A percentile compares a stretch with the other conserved stretches of the same genome.
These are phyloP conservation scores for Pneumocystis sp. DNA, from an alignment of 1,139 yeast species.

Conservation along the genomic window DNA sequence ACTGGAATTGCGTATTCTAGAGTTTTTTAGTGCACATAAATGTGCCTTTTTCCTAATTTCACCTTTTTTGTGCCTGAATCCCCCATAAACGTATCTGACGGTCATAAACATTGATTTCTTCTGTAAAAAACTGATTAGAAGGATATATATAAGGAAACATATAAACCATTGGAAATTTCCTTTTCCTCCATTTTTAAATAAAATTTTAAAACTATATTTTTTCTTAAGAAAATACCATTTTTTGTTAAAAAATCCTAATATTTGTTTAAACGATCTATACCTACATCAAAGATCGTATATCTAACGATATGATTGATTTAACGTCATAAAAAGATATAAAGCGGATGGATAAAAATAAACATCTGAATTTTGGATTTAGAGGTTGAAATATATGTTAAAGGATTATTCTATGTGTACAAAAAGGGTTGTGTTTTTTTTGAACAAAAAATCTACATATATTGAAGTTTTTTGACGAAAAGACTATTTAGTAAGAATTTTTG, in stretches of 20 bases:
- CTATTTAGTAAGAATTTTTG: background rate
- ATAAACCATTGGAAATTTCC: background rate
- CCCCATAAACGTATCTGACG: slow-evolving; percentile 97
- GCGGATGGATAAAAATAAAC: background rate
- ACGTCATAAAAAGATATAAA: background rate
- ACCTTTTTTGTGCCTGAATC: slow-evolving; percentile 58
- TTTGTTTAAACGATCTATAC: too few relatives aligned
- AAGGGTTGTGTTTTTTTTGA: too few relatives aligned
- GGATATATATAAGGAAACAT: background rate
- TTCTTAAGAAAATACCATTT: too few relatives aligned
- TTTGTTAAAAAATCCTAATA: too few relatives aligned
- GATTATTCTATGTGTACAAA: background rate
- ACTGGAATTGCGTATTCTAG: slow-evolving; percentile 54
- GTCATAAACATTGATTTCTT: slow-evolving; percentile 84
- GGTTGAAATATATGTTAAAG: background rate
- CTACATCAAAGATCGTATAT: background rate
- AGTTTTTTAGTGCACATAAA: background rate
- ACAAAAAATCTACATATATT: too few relatives aligned
- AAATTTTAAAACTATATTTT: too few relatives aligned
- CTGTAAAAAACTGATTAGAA: slow-evolving; percentile 22
- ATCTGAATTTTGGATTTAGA: too few relatives aligned
- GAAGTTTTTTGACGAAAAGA: too few relatives aligned
- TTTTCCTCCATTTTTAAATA: background rate
- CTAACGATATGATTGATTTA: background rate
- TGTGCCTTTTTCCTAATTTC: slow-evolving; percentile 5